These are phyloP conservation scores for Rugosomyces carneus DNA, from an alignment of 1,284 basidiomycete genomes.

Conservation along the genomic window DNA sequence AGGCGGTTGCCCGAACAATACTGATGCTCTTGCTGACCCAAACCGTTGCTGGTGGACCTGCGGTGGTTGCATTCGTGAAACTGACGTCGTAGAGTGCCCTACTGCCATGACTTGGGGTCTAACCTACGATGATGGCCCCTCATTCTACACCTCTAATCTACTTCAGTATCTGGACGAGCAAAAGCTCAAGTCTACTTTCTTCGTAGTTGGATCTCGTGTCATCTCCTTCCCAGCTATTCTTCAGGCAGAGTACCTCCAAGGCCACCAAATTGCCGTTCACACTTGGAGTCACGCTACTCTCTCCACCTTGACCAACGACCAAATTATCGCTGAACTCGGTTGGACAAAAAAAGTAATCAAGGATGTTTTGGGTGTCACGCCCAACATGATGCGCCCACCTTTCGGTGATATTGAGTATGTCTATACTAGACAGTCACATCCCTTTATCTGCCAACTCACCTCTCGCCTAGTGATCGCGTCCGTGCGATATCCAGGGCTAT, in stretches of 20 bases:
- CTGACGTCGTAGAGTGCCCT: slow-evolving; percentile 72
- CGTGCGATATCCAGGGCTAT: slow-evolving; percentile 71
- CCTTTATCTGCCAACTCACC: slow-evolving; percentile 5
- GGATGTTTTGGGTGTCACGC: slow-evolving; percentile 69
- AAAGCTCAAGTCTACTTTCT: slow-evolving; percentile 80
- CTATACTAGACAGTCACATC: not conserved
- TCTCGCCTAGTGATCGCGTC: slow-evolving; percentile 61
- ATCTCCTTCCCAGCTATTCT: slow-evolving; percentile 35
- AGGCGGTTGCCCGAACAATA: slow-evolving; percentile 61
- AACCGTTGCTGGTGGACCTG: slow-evolving; percentile 86
- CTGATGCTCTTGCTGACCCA: slow-evolving; percentile 47
- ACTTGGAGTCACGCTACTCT: slow-evolving; percentile 64
- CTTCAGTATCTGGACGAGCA: slow-evolving; percentile 61
- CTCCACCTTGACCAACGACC: slow-evolving; percentile 75
- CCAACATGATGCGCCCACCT: slow-evolving; percentile 60
- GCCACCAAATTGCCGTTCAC: slow-evolving; percentile 67
- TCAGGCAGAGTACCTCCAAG: slow-evolving; percentile 66
- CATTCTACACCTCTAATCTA: slow-evolving; percentile 74
- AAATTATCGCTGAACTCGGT: slow-evolving; percentile 85
- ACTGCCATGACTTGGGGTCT: slow-evolving; percentile 67
- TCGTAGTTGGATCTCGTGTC: slow-evolving; percentile 76
- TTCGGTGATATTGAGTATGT: slow-evolving; percentile 64
- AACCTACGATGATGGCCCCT: slow-evolving; percentile 76
- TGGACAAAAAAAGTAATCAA: slow-evolving; percentile 85
- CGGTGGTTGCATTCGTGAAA: slow-evolving; percentile 61